These are phyloP conservation scores for Xylaria scruposa DNA, from an alignment of 495 filamentous ascomycete genomes.

Conservation along the genomic window DNA sequence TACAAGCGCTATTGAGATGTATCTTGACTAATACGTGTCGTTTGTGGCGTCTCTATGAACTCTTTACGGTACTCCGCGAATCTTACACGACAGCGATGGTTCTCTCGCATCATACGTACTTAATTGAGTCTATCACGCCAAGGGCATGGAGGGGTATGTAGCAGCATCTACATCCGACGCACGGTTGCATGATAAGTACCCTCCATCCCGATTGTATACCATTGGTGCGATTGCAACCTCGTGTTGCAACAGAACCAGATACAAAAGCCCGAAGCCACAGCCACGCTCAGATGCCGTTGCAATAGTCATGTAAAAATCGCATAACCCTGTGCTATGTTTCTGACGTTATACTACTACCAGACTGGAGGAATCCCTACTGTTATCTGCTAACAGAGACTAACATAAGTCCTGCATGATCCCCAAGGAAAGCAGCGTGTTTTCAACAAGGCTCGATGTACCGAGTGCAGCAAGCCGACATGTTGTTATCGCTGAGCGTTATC, in stretches of 20 bases:
- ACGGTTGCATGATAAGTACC: neutral
- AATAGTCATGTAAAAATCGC: neutral
- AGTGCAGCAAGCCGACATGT: neutral
- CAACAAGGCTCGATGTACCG: constrained; percentile 41
- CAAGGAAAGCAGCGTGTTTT: neutral
- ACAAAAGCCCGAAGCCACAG: neutral
- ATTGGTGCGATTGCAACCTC: constrained; percentile 1
- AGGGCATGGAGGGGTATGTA: constrained; percentile 6
- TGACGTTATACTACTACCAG: neutral
- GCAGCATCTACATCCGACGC: neutral
- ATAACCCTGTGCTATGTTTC: neutral
- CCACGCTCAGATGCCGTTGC: neutral
- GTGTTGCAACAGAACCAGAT: neutral
- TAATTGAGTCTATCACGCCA: neutral
- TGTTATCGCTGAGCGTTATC: constrained; percentile 40
- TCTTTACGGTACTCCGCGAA: neutral
- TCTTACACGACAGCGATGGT: neutral
- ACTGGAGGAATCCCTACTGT: neutral
- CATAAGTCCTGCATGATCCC: constrained; percentile 34
- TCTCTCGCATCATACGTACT: neutral
- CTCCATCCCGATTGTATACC: neutral
- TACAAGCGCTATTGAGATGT: neutral
- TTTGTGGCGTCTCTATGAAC: neutral
- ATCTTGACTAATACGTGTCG: neutral
- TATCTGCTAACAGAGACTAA: neutral